Conservation (phyloP, 371 early-diverging fungal species). For the Syncephalastrum monosporum region DNA sequence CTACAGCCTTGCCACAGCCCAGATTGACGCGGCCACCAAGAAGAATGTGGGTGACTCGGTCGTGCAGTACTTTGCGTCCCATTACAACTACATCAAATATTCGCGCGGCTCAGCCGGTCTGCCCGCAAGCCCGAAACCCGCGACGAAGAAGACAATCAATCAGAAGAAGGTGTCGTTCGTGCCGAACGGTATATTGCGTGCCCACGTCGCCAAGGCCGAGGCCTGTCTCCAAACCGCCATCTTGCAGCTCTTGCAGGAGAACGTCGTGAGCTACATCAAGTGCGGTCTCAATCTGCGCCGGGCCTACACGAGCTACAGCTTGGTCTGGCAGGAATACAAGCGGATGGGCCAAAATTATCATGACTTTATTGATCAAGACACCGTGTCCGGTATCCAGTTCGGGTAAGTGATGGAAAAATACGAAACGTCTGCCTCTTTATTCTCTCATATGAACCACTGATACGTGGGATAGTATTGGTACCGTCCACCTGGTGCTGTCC, state of each 20-base stretch:
- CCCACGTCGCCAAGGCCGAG: constrained; percentile 62
- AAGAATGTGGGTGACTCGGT: constrained; percentile 48
- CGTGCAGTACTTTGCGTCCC: constrained; percentile 38
- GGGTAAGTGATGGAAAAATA: constrained; percentile 28
- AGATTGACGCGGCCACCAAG: constrained; percentile 60
- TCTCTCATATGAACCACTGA: too few relatives aligned
- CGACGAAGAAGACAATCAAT: constrained; percentile 30
- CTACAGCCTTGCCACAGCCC: constrained; percentile 55
- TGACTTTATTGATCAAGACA: constrained; percentile 50
- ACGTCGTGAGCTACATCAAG: constrained; percentile 61
- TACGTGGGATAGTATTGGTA: constrained; percentile 49
- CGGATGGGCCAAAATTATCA: constrained; percentile 49
- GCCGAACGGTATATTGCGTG: constrained; percentile 62
- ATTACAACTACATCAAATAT: constrained; percentile 46
- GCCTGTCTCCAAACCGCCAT: constrained; percentile 59
- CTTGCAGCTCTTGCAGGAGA: constrained; percentile 59
- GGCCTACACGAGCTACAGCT: constrained; percentile 51
- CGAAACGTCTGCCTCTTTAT: too few relatives aligned
- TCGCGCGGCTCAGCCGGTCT: constrained; percentile 33
- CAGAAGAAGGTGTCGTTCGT: constrained; percentile 37
- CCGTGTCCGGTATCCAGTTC: constrained; percentile 53
- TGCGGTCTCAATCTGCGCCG: constrained; percentile 62
- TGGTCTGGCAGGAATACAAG: constrained; percentile 56
- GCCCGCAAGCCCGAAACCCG: constrained; percentile 41
- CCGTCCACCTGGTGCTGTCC: constrained; percentile 61